Conservation (phyloP, 257 asterid species). For the Phtheirospermum japonicum region DNA sequence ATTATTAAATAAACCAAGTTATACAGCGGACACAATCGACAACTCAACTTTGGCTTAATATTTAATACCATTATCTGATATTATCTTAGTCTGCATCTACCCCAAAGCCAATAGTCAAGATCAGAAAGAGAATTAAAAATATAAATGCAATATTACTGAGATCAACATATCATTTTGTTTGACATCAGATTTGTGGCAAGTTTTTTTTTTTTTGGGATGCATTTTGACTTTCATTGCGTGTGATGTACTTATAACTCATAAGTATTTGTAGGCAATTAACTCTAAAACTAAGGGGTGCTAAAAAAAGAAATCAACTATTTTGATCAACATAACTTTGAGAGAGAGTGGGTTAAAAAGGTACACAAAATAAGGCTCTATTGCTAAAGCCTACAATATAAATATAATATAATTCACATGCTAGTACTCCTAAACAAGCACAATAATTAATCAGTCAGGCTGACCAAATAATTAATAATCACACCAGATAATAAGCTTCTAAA, state of each 20-base stretch:
- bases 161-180: not conserved
- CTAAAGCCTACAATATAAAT: not conserved
- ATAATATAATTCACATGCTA: slow-evolving; percentile 27
- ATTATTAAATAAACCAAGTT: slow-evolving; percentile 4
- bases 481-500: slow-evolving; percentile 18
- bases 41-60: slow-evolving; percentile 29
- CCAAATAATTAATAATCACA: slow-evolving; percentile 19
- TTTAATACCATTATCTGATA: slow-evolving; percentile 19
- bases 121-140: no score
- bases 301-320: no score
- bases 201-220: not conserved
- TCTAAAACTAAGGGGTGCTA: no score
- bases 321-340: not conserved
- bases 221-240: not conserved
- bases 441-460: slow-evolving; percentile 28
- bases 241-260: not conserved
- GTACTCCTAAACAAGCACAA: slow-evolving; percentile 21
- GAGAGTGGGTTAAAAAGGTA: not conserved
- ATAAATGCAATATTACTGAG: not conserved
- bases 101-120: slow-evolving; percentile 13
- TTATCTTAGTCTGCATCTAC: slow-evolving; percentile 29
- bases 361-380: not conserved
- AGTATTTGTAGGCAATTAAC: no score
- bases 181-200: not conserved
- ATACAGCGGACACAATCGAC: slow-evolving; percentile 27